Base-by-base conservation (phyloP, 2,329 filamentous ascomycete genomes). In the Beauveria sp. region DNA sequence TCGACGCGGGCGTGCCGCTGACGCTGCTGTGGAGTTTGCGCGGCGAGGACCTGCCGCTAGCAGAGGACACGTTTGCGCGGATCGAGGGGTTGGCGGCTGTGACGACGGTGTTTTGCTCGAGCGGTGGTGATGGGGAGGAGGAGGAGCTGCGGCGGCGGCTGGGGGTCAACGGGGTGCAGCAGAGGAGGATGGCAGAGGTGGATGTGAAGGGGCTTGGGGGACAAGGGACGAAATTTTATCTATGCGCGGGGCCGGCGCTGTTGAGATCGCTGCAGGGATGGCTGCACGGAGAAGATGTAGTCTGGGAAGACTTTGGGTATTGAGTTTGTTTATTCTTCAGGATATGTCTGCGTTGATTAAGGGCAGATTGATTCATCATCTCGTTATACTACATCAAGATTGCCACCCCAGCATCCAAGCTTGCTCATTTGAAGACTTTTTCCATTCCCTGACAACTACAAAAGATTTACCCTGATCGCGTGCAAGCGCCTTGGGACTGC, bases 21-120 rank as follows among this genome's bases (percentile, higher is more conserved):
- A 74, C 67, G 28, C 69, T 94, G 5, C 76, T 91, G 1, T 96
- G 91, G 91, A 86, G 84, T 2, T 66, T 92, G 4, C 77, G 80
- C 7, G 71, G 72, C 0, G 79, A 77, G 3, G 91, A 96, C 71
- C 60, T 90, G 1, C 77, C 77, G 0, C 71, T 94, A 1, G 87
- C 85, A 0, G 67, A 77, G 1, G 84, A 91, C 64, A 77, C 79
- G 0, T 78, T 94, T 46, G 69, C 75, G 26, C 73, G 71, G 40
- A 78, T 83, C 62, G 76, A 77, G 0, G 77, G 75, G 0, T 72
- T 94, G 12, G 81, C 77, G 0, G 61, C 62, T 0, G 76, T 76
- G 18, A 81, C 86, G 28, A 80, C 65, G 16, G 65, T 94, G 1
- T 94, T 89, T 66, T 72, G 93, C 6, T 92, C 90, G 0, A 80